Conservation (phyloP, 2,329 filamentous ascomycete species). For the Trichoderma atrobrunneum region DNA sequence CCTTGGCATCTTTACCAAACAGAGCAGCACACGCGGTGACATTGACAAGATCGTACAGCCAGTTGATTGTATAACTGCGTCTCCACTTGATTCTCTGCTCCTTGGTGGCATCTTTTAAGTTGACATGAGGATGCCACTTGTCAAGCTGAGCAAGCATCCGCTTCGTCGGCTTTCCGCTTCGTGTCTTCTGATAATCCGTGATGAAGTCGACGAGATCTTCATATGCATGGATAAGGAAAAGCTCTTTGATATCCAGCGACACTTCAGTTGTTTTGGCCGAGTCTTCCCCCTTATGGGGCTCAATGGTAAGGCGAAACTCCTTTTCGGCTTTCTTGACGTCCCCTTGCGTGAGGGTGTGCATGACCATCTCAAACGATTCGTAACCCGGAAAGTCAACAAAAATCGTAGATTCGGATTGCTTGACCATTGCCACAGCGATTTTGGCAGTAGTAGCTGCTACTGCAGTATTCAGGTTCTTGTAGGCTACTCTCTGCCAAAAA, state of each 20-base stretch:
- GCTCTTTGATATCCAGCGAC: slow-evolving; percentile 41
- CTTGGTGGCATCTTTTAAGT: slow-evolving; percentile 38
- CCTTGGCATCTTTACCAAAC: slow-evolving; percentile 36
- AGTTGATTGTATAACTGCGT: slow-evolving; percentile 48
- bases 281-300: background rate
- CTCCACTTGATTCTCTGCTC: slow-evolving; percentile 45
- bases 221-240: slow-evolving; percentile 43
- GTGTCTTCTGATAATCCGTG: slow-evolving; percentile 43
- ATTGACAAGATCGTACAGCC: slow-evolving; percentile 52
- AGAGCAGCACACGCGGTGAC: slow-evolving; percentile 41
- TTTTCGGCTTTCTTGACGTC: slow-evolving; percentile 31
- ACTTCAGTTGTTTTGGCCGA: background rate
- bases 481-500: slow-evolving; percentile 44
- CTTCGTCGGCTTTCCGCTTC: slow-evolving; percentile 47
- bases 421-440: slow-evolving; percentile 41
- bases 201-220: slow-evolving; percentile 44
- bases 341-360: slow-evolving; percentile 40
- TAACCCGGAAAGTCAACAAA: slow-evolving; percentile 46
- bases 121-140: slow-evolving; percentile 42
- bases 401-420: slow-evolving; percentile 37
- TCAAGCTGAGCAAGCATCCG: slow-evolving; percentile 38
- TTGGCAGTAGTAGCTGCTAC: slow-evolving; percentile 44
- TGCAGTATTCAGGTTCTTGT: slow-evolving; percentile 43
- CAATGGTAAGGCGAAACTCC: slow-evolving; percentile 7
- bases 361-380: slow-evolving; percentile 42